Base-by-base conservation (phyloP, 495 filamentous ascomycete genomes). In the Neurospora tetraspora region DNA sequence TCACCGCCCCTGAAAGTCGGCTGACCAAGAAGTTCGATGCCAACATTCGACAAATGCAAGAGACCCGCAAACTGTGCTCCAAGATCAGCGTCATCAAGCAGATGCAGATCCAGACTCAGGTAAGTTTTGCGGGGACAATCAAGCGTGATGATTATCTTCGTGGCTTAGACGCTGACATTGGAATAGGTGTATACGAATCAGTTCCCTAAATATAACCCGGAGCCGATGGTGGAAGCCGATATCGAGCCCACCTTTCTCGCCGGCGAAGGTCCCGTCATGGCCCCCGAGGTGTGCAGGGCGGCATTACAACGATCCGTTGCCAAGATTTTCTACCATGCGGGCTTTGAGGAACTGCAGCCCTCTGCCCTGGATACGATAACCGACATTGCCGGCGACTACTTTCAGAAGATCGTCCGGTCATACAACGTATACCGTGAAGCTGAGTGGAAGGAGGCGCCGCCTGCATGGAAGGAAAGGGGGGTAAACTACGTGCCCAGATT, bases 81-180 rank as follows among this genome's bases (percentile, higher is more conserved):
- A 98, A 98, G 81, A 94, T 98, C 78, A 90, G 93, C 38, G 91
- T 99, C 73, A 94, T 99, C 79, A 99, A 98, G 85, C 96, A 99
- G 84, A 99, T 99, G 96, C 96, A 98, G 80, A 85, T 97, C 39
- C 96, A 99, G 78, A 91, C 94, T 65, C 96, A 97, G 88, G 94
- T 94, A 89, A 75, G 84, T 75, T 68, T 70, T 42, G 5, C 23
- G 53, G 16, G 23, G 0, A 2, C 3, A 47, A 20, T 61, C 43
- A 37, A 40, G 31, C 14, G 7, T 53, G 16, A 11, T 34, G 14
- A 12, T 31, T 10, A 31, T 8, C 2, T 12, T 40, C 12, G 11
- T 38, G 34, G 18, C 73, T 61, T 61, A 8, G 5, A 61, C 68
- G 71, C 76, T 76, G 65, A 79, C 73, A 18, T 42, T 11, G 1